Conservation (phyloP, 108 stramenopile genomes). For the Discostella stelligeroides region DNA sequence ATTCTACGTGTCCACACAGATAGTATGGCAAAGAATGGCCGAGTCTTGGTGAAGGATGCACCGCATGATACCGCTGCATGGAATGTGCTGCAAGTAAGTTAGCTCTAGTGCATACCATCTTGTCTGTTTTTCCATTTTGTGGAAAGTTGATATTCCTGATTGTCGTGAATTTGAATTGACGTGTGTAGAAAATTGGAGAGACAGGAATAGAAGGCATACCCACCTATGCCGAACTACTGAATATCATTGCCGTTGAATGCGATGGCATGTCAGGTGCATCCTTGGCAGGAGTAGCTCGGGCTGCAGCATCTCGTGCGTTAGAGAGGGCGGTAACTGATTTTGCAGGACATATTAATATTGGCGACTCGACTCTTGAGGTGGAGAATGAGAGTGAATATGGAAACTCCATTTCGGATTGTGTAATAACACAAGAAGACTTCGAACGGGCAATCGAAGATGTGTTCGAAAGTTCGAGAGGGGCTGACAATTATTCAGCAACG, state of each 20-base stretch:
- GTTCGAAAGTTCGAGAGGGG: slow-evolving; percentile 40
- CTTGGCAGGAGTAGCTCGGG: slow-evolving; percentile 76
- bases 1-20: slow-evolving; percentile 81
- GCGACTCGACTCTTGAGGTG: slow-evolving; percentile 9
- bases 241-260: slow-evolving; percentile 61
- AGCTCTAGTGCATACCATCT: slow-evolving; percentile 8
- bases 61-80: slow-evolving; percentile 61
- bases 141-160: slow-evolving; percentile 11
- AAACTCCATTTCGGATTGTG: slow-evolving; percentile 63
- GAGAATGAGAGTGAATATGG: slow-evolving; percentile 12
- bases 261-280: slow-evolving; percentile 85
- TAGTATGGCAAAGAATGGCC: slow-evolving; percentile 72
- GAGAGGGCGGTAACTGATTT: slow-evolving; percentile 76
- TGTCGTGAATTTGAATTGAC: neutral
- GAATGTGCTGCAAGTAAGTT: slow-evolving; percentile 4
- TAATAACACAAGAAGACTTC: slow-evolving; percentile 71
- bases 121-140: neutral
- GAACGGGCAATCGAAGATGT: slow-evolving; percentile 76
- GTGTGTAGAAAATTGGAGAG: slow-evolving; percentile 3
- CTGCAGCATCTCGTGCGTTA: slow-evolving; percentile 78
- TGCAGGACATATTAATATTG: slow-evolving; percentile 34
- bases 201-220: slow-evolving; percentile 35
- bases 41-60: slow-evolving; percentile 74
- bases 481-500: slow-evolving; percentile 10
- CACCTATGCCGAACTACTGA: slow-evolving; percentile 65